These are phyloP conservation scores for Lactifluus subvellereus DNA, from an alignment of 768 basidiomycete genomes.

Conservation along the genomic window DNA sequence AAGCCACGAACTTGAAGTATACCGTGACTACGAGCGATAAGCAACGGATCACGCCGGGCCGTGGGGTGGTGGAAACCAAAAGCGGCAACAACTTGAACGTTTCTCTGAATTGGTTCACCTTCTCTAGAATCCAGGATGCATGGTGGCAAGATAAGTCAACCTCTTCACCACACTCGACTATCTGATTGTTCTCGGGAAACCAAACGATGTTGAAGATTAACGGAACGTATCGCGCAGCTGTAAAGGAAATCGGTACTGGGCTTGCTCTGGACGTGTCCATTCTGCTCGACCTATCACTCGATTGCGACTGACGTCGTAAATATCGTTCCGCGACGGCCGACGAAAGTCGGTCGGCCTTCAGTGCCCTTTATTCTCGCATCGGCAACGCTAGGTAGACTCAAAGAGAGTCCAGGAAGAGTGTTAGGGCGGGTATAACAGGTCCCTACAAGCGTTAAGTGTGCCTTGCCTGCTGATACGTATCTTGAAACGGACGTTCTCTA, in stretches of 20 bases:
- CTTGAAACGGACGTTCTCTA: slow-evolving; percentile 13
- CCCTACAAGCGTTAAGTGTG: neutral
- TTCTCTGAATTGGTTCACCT: slow-evolving; percentile 5
- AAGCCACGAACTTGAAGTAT: neutral
- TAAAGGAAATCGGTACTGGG: slow-evolving; percentile 7
- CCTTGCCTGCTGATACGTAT: slow-evolving; percentile 13
- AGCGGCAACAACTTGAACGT: slow-evolving; percentile 4
- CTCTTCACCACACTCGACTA: neutral
- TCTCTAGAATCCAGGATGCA: neutral
- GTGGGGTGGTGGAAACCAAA: slow-evolving; percentile 5
- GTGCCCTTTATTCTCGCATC: neutral
- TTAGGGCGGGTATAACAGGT: neutral
- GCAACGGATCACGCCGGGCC: neutral
- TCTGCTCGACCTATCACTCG: slow-evolving; percentile 17
- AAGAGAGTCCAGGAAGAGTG: slow-evolving; percentile 1
- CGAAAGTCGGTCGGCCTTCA: neutral
- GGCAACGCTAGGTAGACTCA: neutral
- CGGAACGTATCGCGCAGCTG: neutral
- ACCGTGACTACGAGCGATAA: slow-evolving; percentile 11
- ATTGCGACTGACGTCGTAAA: neutral
- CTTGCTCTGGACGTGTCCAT: slow-evolving; percentile 3
- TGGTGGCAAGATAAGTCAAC: neutral
- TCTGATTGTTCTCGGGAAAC: slow-evolving; percentile 2
- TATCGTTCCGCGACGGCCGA: neutral
- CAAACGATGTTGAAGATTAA: slow-evolving; percentile 4